phyloP scores from a whole-genome alignment of 345 rosid genomes.

The Erucastrum elatum region DNA sequence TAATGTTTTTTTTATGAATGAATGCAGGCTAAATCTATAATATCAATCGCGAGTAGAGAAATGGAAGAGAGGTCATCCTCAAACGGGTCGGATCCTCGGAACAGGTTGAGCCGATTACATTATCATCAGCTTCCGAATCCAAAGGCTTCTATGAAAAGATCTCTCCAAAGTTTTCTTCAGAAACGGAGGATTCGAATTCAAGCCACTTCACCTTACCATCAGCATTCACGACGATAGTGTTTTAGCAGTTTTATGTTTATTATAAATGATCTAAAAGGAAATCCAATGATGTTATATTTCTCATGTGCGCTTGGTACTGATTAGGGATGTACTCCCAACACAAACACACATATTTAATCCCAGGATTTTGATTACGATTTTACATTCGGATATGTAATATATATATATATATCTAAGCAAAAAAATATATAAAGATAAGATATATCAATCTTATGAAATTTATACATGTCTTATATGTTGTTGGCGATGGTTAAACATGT shows the following conservation, averaged over 20 bases:
- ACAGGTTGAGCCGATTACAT: not conserved
- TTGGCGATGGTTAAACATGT: too few species aligned
- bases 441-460: too few species aligned
- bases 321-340: not conserved
- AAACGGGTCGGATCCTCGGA: slow-evolving; percentile 18
- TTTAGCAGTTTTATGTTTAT: not conserved
- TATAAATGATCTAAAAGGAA: not conserved
- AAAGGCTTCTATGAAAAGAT: slow-evolving; percentile 52
- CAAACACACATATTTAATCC: not conserved
- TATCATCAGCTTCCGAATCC: slow-evolving; percentile 25
- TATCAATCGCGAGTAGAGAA: slow-evolving; percentile 31
- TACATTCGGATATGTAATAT: not conserved
- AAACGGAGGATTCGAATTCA: slow-evolving; percentile 48
- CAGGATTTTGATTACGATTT: not conserved
- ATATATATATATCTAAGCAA: too few species aligned
- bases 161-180: slow-evolving; percentile 51
- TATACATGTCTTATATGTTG: too few species aligned
- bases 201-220: slow-evolving; percentile 44
- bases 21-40: slow-evolving; percentile 32
- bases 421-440: too few species aligned
- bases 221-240: slow-evolving; percentile 23
- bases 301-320: not conserved
- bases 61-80: slow-evolving; percentile 13
- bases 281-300: not conserved
- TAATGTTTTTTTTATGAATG: not conserved